Evolutionary conservation across 2,329 filamentous ascomycete species (phyloP).

Genomic region (Colletotrichum tamarilloi): DNA sequence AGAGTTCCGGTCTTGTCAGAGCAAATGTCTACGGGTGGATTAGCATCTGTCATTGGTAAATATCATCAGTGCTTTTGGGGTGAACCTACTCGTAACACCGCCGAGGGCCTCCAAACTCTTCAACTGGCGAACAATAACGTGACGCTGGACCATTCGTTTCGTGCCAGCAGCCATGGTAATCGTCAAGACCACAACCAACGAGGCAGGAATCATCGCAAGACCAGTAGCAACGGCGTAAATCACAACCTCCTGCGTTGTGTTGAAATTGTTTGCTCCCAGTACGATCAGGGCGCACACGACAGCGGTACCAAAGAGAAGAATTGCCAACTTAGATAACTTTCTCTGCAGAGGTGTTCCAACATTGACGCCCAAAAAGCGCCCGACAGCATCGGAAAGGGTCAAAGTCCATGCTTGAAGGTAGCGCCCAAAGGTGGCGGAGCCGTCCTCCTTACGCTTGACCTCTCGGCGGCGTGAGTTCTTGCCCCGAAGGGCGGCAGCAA

Average conservation of each 20-base stretch:
- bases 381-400: constrained; percentile 49
- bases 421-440: constrained; percentile 43
- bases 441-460: constrained; percentile 57
- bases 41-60: neutral
- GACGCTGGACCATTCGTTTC: constrained; percentile 63
- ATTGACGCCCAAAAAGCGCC: constrained; percentile 60
- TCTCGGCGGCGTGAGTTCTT: constrained; percentile 48
- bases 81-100: constrained; percentile 53
- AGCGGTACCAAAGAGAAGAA: constrained; percentile 73
- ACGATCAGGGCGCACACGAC: constrained; percentile 58
- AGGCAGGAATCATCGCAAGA: constrained; percentile 63
- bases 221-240: constrained; percentile 58
- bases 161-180: constrained; percentile 70
- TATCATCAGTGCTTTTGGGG: neutral
- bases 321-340: constrained; percentile 76
- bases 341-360: constrained; percentile 76
- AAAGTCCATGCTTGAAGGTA: constrained; percentile 50
- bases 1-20: constrained; percentile 69
- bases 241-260: constrained; percentile 51
- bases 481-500: constrained; percentile 60
- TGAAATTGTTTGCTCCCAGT: constrained; percentile 54
- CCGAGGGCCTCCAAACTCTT: constrained; percentile 64
- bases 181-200: constrained; percentile 63
- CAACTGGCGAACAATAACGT: constrained; percentile 65
- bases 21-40: constrained; percentile 56